phyloP scores from a whole-genome alignment of 2,329 filamentous ascomycete genomes.

The Colletotrichum viniferum region DNA sequence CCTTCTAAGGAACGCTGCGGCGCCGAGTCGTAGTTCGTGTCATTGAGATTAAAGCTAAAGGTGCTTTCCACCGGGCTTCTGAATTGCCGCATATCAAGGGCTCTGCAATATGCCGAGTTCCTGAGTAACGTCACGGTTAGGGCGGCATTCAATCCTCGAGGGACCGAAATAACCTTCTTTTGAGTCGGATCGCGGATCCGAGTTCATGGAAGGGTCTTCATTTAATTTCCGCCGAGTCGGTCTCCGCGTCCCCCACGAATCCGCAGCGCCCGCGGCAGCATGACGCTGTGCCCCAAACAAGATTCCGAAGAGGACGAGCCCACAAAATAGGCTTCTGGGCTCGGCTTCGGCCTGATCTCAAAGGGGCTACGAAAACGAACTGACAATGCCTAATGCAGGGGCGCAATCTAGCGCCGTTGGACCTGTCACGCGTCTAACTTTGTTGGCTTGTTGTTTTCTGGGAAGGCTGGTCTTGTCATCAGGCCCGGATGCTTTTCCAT shows the following conservation, averaged over 20 bases:
- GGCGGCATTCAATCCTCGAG: neutral
- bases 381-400: neutral
- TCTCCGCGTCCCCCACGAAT: neutral
- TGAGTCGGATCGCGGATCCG: neutral
- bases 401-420: neutral
- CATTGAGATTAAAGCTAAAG: neutral
- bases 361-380: neutral
- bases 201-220: neutral
- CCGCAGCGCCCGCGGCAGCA: neutral
- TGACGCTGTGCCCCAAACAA: neutral
- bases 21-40: neutral
- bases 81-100: neutral
- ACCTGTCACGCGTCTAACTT: neutral
- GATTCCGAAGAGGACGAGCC: neutral
- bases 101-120: neutral
- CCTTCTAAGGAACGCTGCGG: neutral
- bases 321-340: neutral
- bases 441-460: neutral
- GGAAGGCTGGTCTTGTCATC: neutral
- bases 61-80: neutral
- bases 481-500: neutral
- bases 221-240: neutral
- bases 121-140: neutral
- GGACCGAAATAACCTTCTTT: neutral
- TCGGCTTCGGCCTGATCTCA: neutral